Evolutionary conservation across 164 flowering plant species (phyloP).

Genomic region (Warburgia ugandensis): DNA sequence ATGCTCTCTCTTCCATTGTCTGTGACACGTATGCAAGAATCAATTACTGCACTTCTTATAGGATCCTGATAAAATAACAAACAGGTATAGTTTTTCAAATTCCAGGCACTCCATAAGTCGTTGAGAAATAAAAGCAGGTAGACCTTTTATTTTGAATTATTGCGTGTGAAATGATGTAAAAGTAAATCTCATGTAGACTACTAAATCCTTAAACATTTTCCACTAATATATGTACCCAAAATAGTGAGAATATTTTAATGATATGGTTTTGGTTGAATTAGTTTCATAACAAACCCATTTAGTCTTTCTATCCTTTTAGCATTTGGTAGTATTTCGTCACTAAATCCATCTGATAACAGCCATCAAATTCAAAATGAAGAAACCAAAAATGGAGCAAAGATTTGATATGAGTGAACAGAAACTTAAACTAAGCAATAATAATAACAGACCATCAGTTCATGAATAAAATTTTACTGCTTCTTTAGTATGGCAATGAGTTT

Average conservation of each 20-base stretch:
- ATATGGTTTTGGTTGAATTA: background rate
- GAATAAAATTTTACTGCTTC: too few species aligned
- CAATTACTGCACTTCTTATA: slow-evolving; percentile 56
- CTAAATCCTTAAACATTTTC: background rate
- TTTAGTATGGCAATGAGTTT: too few species aligned
- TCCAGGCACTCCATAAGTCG: background rate
- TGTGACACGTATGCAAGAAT: slow-evolving; percentile 68
- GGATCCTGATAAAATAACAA: slow-evolving; percentile 46
- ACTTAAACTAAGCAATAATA: too few species aligned
- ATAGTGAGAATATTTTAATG: background rate
- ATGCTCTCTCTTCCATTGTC: slow-evolving; percentile 84
- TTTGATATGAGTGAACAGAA: too few species aligned
- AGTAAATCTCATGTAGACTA: background rate
- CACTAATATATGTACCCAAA: background rate
- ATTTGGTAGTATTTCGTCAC: too few species aligned
- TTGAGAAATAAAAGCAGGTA: too few species aligned
- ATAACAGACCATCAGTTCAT: too few species aligned
- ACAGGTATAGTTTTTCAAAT: background rate
- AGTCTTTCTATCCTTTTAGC: too few species aligned
- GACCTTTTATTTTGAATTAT: background rate
- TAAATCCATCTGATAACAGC: too few species aligned
- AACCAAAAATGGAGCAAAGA: too few species aligned
- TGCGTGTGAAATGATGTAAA: background rate
- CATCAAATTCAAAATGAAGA: too few species aligned
- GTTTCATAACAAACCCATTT: too few species aligned